phyloP scores from a whole-genome alignment of 1,284 basidiomycete species.

The Erythrobasidium hasegawianum region DNA sequence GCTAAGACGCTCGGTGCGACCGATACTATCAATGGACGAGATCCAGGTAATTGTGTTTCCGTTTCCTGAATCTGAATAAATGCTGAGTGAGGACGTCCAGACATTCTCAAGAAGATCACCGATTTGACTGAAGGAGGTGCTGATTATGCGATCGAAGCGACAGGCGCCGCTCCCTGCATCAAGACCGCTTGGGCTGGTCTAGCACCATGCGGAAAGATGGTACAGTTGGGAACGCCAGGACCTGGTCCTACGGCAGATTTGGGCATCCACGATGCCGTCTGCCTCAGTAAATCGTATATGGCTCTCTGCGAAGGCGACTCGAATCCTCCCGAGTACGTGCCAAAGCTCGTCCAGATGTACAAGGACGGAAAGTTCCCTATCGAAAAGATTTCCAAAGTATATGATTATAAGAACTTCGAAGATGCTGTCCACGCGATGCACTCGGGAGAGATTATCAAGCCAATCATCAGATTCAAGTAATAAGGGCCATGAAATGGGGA shows the following conservation, averaged over 20 bases:
- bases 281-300: constrained; percentile 15
- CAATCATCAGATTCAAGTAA: constrained; percentile 37
- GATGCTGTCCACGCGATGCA: constrained; percentile 41
- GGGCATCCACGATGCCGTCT: constrained; percentile 22
- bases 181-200: constrained; percentile 24
- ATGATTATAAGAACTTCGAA: constrained; percentile 37
- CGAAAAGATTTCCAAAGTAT: constrained; percentile 39
- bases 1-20: constrained; percentile 40
- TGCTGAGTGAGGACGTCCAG: too few species aligned
- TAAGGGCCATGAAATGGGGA: too few species aligned
- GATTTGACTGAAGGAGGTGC: constrained; percentile 27
- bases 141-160: constrained; percentile 32
- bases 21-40: constrained; percentile 37
- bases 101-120: constrained; percentile 15
- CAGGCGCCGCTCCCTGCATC: constrained; percentile 31
- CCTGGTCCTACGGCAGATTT: constrained; percentile 27
- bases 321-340: constrained; percentile 28
- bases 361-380: constrained; percentile 40
- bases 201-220: constrained; percentile 36
- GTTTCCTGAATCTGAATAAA: constrained; percentile 9
- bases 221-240: constrained; percentile 36
- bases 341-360: constrained; percentile 31
- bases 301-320: constrained; percentile 28
- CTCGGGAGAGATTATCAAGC: constrained; percentile 36
- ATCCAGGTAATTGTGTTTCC: background rate